Conservation (phyloP, 1,284 basidiomycete species). For the Hemileia vastatrix region DNA sequence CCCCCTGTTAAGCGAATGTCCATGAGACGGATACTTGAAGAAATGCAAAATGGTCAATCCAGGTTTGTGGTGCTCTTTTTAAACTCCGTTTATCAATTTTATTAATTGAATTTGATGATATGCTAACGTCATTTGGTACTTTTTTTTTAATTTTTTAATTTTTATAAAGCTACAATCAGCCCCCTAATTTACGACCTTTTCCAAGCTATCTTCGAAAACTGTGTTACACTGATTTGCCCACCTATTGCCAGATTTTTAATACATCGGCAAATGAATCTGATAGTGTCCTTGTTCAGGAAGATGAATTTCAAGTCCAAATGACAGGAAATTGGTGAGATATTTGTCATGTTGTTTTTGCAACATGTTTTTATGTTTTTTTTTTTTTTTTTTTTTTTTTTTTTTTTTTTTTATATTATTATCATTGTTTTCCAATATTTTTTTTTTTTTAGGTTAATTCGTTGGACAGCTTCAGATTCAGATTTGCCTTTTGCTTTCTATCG, state of each 20-base stretch:
- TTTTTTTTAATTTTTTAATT: background rate
- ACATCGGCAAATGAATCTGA: conserved; percentile 11
- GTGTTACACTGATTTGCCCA: conserved; percentile 4
- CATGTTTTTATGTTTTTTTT: background rate
- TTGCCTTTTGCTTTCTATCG: conserved; percentile 51
- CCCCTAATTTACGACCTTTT: conserved; percentile 19
- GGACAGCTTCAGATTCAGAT: conserved; percentile 48
- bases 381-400: background rate
- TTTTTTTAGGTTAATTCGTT: conserved; percentile 36
- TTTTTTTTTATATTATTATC: too few relatives aligned
- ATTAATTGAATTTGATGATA: background rate
- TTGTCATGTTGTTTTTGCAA: too few relatives aligned
- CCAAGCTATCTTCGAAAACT: conserved; percentile 16
- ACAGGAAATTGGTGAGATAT: conserved; percentile 28
- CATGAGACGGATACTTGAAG: conserved; percentile 43
- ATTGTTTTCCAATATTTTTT: too few relatives aligned
- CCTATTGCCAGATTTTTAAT: conserved; percentile 12
- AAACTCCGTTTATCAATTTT: background rate
- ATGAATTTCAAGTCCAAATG: conserved; percentile 29
- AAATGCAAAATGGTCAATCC: conserved; percentile 26
- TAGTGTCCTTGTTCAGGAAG: conserved; percentile 27
- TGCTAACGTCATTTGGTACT: too few relatives aligned
- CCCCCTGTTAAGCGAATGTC: conserved; percentile 47
- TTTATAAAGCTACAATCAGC: background rate
- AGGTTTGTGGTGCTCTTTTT: background rate